Percentiles rank a stretch among this genome's conserved stretches.
These are phyloP conservation scores for Talaromyces sp. DNA, from an alignment of 2,329 filamentous ascomycete genomes.

Conservation along the genomic window DNA sequence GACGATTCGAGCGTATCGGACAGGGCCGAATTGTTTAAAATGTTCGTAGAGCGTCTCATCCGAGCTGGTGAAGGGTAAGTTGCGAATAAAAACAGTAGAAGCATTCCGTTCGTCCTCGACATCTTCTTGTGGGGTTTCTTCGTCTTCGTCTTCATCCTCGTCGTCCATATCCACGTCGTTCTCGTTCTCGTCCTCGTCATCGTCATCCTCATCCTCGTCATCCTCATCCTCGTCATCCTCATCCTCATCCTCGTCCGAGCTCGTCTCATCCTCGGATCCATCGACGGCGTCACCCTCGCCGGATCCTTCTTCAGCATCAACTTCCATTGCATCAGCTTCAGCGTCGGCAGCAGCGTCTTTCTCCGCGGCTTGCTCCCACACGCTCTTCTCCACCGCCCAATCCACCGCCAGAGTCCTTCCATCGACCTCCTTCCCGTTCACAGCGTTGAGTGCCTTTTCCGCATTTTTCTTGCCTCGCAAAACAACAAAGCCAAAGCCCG, in stretches of 20 bases:
- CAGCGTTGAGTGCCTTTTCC: constrained; percentile 73
- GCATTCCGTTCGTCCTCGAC: constrained; percentile 54
- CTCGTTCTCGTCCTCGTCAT: constrained; percentile 37
- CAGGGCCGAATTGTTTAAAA: constrained; percentile 80
- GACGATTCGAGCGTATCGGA: constrained; percentile 88
- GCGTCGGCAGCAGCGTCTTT: constrained; percentile 17
- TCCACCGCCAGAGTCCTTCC: constrained; percentile 87
- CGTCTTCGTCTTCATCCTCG: constrained; percentile 34
- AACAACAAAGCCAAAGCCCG: constrained; percentile 90
- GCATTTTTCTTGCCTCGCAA: constrained; percentile 85
- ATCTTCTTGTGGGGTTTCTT: constrained; percentile 42
- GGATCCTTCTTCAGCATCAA: constrained; percentile 34
- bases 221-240: constrained; percentile 39
- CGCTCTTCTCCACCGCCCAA: constrained; percentile 89
- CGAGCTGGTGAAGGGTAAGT: constrained; percentile 81
- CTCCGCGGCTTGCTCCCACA: constrained; percentile 62
- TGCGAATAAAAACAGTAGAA: constrained; percentile 84
- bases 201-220: constrained; percentile 35
- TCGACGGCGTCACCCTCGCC: constrained; percentile 30
- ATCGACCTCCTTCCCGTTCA: constrained; percentile 89
- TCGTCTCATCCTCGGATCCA: constrained; percentile 33
- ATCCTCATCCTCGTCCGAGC: constrained; percentile 35
- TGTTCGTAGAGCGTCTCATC: constrained; percentile 80
- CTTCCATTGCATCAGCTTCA: constrained; percentile 17
- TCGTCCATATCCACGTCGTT: constrained; percentile 41